Percentiles rank a stretch among this genome's conserved stretches.
phyloP scores from a whole-genome alignment of 2,329 filamentous ascomycete genomes.

The Monosporascus ibericus region DNA sequence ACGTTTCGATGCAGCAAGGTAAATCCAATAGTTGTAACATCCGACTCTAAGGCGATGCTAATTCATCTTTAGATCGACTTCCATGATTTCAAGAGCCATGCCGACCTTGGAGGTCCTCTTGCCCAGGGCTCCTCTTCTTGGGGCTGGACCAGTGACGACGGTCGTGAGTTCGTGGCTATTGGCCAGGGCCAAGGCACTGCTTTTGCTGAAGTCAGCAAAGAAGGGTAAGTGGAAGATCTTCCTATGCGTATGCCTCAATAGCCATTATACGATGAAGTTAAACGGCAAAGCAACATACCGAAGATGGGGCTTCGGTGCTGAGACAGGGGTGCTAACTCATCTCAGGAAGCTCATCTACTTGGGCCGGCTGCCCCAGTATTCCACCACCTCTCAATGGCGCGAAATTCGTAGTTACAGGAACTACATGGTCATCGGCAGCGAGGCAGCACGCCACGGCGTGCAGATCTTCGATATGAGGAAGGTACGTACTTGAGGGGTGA shows the following conservation, averaged over 20 bases:
- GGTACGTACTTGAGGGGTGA: too few relatives aligned
- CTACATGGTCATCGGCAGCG: conserved; percentile 32
- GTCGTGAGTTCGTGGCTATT: conserved; percentile 43
- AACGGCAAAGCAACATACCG: too few relatives aligned
- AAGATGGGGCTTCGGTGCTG: too few relatives aligned
- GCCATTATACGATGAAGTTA: too few relatives aligned
- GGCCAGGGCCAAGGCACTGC: conserved; percentile 44
- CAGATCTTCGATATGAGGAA: conserved; percentile 59
- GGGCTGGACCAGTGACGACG: conserved; percentile 42
- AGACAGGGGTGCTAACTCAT: too few relatives aligned
- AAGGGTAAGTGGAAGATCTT: conserved; percentile 21
- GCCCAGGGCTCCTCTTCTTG: conserved; percentile 33
- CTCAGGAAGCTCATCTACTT: conserved; percentile 34
- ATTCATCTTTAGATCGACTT: conserved; percentile 3
- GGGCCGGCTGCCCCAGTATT: conserved; percentile 38
- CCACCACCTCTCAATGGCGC: conserved; percentile 26
- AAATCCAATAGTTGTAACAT: neutral
- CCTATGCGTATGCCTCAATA: too few relatives aligned
- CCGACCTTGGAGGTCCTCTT: conserved; percentile 40
- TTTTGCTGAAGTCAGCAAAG: conserved; percentile 40
- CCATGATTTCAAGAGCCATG: conserved; percentile 39
- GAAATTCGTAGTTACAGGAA: conserved; percentile 34
- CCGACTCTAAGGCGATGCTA: neutral
- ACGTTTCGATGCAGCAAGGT: conserved; percentile 42
- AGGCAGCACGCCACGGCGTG: conserved; percentile 45